Conservation (phyloP, 2,329 filamentous ascomycete species). For the Dothideomycetes sp. region DNA sequence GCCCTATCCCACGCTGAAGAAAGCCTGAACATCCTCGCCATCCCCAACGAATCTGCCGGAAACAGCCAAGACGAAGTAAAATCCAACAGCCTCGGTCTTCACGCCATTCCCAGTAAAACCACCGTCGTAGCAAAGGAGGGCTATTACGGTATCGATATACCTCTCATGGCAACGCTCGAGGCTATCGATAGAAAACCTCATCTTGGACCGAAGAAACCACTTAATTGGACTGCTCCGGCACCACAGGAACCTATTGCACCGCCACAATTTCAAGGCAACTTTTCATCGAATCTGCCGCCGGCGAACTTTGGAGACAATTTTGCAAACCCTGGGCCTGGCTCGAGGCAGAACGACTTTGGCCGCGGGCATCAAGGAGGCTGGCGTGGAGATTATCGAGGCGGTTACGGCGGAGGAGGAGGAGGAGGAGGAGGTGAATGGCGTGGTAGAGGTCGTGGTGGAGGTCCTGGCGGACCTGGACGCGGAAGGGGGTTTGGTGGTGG, state of each 20-base stretch:
- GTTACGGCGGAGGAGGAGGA: conserved; percentile 2
- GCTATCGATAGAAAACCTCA: background rate
- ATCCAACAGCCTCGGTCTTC: conserved; percentile 15
- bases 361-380: conserved; percentile 1
- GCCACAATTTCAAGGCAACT: background rate
- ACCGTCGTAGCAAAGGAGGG: conserved; percentile 9
- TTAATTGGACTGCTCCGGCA: conserved; percentile 5
- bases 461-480: background rate
- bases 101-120: background rate
- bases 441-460: background rate
- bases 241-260: conserved; percentile 4
- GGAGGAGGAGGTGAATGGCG: conserved; percentile 1
- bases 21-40: conserved; percentile 7
- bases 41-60: conserved; percentile 9
- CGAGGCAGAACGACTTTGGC: background rate
- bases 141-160: conserved; percentile 15
- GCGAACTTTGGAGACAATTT: too few species aligned
- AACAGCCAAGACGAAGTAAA: background rate
- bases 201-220: background rate
- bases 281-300: background rate
- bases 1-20: conserved; percentile 12
- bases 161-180: conserved; percentile 11
- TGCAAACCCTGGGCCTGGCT: background rate
- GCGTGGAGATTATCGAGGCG: background rate
- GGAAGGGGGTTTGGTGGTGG: background rate